Evolutionary conservation across 148 eudicot genomes (phyloP), one percentile per base, ranked within the genome.

Genomic region (Rhododendron kiyosumense): DNA sequence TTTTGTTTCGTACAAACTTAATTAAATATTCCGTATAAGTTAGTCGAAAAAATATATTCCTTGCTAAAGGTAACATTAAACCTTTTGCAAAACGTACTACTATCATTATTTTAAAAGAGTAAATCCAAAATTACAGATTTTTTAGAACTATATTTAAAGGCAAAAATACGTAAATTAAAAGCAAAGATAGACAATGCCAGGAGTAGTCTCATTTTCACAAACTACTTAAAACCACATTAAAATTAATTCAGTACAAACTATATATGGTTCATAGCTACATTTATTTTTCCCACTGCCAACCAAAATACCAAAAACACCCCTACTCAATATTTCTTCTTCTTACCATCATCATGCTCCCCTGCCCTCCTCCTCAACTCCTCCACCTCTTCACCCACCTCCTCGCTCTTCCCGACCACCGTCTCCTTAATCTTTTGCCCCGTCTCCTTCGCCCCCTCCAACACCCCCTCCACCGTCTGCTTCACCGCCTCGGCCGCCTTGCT

Each of bases 351-450:
- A 18, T 7, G 7, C 14, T 22, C 79, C 74, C 8, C 74, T 9
- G 74, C 76, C 41, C 7, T 30, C 86, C 86, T 51, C 57, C 48
- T 78, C 77, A 46, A 52, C 32, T 85, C 65, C 71, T 14, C 84
- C 85, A 71, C 89, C 22, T 83, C 91, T 49, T 85, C 85, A 82
- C 85, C 89, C 89, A 59, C 36, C 30, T 90, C 91, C 0, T 86
- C 90, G 1, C 91, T 86, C 74, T 88, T 93, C 34, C 99, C 97
- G 0, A 91, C 98, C 81, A 94, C 93, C n/a, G 93, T 92, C 89
- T 95, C 95, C 79, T 95, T 94, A 0, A 95, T 83, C 93, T 92
- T 93, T 86, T 93, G 90, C 95, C 89, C 89, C 49, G 89, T 92
- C 43, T 83, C 90, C 20, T 71, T 69, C 82, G 77, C 90, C 22